Evolutionary conservation across 1,139 yeast genomes (phyloP).

Genomic region (Yarrowia galli): DNA sequence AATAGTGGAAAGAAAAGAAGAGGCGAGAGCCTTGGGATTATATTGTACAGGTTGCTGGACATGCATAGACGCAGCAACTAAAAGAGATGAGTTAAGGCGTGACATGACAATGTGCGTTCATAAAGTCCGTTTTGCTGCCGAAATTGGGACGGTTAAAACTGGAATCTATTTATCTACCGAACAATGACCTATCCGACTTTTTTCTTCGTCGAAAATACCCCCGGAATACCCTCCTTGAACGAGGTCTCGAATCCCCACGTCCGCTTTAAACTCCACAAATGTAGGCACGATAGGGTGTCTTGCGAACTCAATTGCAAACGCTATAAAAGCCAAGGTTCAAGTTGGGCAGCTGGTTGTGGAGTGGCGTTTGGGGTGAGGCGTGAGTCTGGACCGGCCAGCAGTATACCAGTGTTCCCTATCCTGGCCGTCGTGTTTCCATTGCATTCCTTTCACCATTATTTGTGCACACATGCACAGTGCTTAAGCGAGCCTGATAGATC

Average conservation of each 20-base stretch:
- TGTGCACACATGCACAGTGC: no score
- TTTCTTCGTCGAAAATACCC: background rate
- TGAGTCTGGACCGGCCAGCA: no score
- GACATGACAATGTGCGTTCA: background rate
- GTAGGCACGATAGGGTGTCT: constrained; percentile 11
- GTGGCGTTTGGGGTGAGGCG: constrained; percentile 4
- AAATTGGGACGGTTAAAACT: no score
- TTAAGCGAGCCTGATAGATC: no score
- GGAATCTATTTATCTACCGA: no score
- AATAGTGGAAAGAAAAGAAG: background rate
- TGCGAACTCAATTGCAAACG: constrained; percentile 13
- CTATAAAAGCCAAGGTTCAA: background rate
- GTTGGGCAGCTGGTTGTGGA: constrained; percentile 2
- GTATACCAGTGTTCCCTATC: no score
- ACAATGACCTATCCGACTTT: background rate
- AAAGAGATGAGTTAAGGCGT: constrained; percentile 16
- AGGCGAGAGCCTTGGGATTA: background rate
- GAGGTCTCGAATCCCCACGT: background rate
- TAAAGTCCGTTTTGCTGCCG: no score
- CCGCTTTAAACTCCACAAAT: background rate
- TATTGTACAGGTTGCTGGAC: constrained; percentile 19
- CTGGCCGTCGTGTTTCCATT: no score
- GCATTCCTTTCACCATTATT: no score
- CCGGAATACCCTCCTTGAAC: background rate
- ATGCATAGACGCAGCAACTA: constrained; percentile 24